Base-by-base conservation (phyloP, 805 yeast species). In the Pichia eremophila region DNA sequence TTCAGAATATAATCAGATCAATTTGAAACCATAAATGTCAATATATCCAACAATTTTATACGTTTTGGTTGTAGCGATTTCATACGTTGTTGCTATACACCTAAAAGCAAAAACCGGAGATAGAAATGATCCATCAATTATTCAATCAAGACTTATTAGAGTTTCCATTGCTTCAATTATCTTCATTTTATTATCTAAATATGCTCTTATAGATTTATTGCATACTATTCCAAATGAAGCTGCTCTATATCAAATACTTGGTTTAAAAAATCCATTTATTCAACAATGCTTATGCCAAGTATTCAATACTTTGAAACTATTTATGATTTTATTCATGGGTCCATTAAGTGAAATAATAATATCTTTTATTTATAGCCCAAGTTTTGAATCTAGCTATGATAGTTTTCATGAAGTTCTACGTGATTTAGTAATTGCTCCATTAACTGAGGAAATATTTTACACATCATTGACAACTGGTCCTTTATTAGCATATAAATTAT, bases 371-470 rank as follows among this genome's bases (percentile, higher is more conserved):
- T 12, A 8, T 15, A 39, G 17, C 8, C 15, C 9, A 8, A 4
- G 8, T 22, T 6, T 15, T 36, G 15, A 41, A 27, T 15, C 8
- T 12, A 15, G 17, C 7, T 40, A 44, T n/a, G 38, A 27, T 14
- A 27, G 32, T n/a, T 37, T 39, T 4, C 18, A 43, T 15, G 49
- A 52, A 18, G 9, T 44, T 4, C 19, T 78, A 25, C 63, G 93
- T 49, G 80, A 83, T 58, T 70, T 77, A 42, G 47, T 84, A 0
- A 67, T 83, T 38, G 95, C 89, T 0, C 96, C 96, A 5, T 42
- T 82, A 2, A 79, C 91, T 0, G 96, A 87, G 59, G 96, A 87
- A 58, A 52, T 85, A 29, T 74, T 85, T 2, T 87, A 80, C 59
- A 69, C 95, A 2, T 69, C 82, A 0, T 59, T 55, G 10, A 39